Evolutionary conservation across 2,329 filamentous ascomycete species (phyloP).

Genomic region (Penicillium griseofulvum): DNA sequence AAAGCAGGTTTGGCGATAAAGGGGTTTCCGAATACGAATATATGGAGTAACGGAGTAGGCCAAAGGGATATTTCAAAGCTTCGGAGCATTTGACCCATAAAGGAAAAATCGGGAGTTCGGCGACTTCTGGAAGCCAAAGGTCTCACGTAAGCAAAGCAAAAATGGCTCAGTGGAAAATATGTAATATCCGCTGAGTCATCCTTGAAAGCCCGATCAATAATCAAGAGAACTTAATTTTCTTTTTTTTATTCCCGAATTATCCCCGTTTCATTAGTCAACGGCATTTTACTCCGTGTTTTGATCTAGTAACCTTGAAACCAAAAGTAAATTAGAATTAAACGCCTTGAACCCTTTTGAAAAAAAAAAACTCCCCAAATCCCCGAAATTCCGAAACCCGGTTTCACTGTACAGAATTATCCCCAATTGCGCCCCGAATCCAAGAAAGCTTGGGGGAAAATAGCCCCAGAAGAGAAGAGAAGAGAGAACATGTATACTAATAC

Average conservation of each 20-base stretch:
- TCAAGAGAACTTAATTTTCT: not conserved
- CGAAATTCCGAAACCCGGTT: constrained; percentile 5
- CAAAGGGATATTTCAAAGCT: too few species aligned
- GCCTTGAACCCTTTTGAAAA: too few species aligned
- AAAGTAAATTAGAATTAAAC: too few species aligned
- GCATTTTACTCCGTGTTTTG: constrained; percentile 12
- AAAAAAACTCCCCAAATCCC: not conserved
- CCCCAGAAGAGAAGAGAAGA: constrained; percentile 15
- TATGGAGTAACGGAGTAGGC: too few species aligned
- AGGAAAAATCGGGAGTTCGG: constrained; percentile 25
- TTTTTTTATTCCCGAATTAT: not conserved
- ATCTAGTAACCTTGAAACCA: too few species aligned
- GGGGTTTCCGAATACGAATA: not conserved
- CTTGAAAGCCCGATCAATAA: not conserved
- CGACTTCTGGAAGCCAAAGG: not conserved
- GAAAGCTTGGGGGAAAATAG: constrained; percentile 15
- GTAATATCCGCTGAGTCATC: constrained; percentile 15
- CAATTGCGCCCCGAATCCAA: constrained; percentile 14
- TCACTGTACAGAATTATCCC: constrained; percentile 24
- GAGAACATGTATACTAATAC: constrained; percentile 32
- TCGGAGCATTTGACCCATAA: constrained; percentile 4
- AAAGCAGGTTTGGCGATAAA: too few species aligned
- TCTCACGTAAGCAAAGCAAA: constrained; percentile 12
- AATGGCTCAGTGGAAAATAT: constrained; percentile 6
- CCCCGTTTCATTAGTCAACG: constrained; percentile 7